Conservation (phyloP, 2,329 filamentous ascomycete genomes). For the Calonectria henricotiae region DNA sequence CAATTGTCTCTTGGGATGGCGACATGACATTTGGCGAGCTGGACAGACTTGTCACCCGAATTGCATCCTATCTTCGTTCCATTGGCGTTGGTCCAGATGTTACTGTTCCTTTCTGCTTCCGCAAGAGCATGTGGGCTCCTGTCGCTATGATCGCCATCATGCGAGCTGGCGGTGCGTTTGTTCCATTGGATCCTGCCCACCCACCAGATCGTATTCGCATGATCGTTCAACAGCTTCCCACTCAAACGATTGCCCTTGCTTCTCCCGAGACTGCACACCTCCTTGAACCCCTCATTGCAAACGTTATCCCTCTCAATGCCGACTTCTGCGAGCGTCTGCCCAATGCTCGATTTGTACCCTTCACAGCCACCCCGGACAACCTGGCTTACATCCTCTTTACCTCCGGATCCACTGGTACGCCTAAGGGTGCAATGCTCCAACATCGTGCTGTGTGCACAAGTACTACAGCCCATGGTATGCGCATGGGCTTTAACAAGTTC, state of each 20-base stretch:
- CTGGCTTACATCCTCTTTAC: conserved; percentile 39
- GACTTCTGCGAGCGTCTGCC: conserved; percentile 2
- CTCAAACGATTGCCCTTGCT: neutral
- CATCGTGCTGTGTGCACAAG: conserved; percentile 36
- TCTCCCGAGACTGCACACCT: conserved; percentile 8
- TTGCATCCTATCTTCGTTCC: conserved; percentile 26
- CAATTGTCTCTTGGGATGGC: conserved; percentile 22
- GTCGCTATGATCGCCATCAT: conserved; percentile 56
- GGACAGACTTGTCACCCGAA: conserved; percentile 15
- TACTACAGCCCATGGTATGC: conserved; percentile 16
- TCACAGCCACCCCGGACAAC: conserved; percentile 8
- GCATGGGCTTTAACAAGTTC: conserved; percentile 3
- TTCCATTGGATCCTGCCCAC: conserved; percentile 58
- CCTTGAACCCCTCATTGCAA: conserved; percentile 1
- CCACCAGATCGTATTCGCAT: conserved; percentile 16
- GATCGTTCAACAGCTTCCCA: conserved; percentile 10
- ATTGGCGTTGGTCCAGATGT: conserved; percentile 28
- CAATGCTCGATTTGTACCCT: conserved; percentile 5
- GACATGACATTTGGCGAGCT: conserved; percentile 31
- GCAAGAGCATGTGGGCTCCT: conserved; percentile 38
- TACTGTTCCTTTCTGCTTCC: conserved; percentile 36
- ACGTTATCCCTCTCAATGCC: conserved; percentile 2
- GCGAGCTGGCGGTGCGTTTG: conserved; percentile 55
- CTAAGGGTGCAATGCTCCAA: conserved; percentile 38
- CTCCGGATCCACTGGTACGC: conserved; percentile 40